Percentiles rank a stretch among this genome's conserved stretches.
phyloP scores from a whole-genome alignment of 2,329 filamentous ascomycete genomes.

The Emergomyces africanus region DNA sequence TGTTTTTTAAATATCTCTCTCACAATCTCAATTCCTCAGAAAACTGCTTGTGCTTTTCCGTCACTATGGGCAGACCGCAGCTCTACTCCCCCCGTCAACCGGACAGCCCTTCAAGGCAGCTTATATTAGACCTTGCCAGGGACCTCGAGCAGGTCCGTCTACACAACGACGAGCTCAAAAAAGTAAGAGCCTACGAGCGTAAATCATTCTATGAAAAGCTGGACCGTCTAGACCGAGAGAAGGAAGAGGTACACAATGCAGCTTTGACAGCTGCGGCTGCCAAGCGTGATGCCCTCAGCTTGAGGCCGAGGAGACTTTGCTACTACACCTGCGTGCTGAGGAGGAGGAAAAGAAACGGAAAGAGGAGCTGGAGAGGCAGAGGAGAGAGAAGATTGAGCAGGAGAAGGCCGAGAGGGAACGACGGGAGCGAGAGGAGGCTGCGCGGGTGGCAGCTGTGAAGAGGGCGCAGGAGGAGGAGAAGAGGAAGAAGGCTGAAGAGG shows the following conservation, averaged over 20 bases:
- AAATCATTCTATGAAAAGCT: slow-evolving; percentile 43
- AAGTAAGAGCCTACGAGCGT: slow-evolving; percentile 31
- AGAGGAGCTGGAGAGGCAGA: slow-evolving; percentile 29
- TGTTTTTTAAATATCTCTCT: not conserved
- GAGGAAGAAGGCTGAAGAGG: slow-evolving; percentile 34
- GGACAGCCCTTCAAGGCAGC: slow-evolving; percentile 30
- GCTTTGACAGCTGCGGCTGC: slow-evolving; percentile 53
- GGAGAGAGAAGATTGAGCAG: slow-evolving; percentile 31
- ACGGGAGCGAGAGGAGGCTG: slow-evolving; percentile 16
- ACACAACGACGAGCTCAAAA: slow-evolving; percentile 31
- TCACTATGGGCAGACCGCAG: slow-evolving; percentile 17
- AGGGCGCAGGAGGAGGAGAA: slow-evolving; percentile 36
- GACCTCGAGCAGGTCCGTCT: slow-evolving; percentile 30
- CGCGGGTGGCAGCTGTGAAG: slow-evolving; percentile 12
- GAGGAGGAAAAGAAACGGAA: slow-evolving; percentile 25
- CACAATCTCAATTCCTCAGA: not conserved
- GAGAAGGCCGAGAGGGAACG: slow-evolving; percentile 20
- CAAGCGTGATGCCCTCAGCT: slow-evolving; percentile 53
- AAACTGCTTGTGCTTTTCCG: slow-evolving; percentile 1
- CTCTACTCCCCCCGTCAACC: slow-evolving; percentile 17
- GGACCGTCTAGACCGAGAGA: slow-evolving; percentile 50
- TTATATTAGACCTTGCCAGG: slow-evolving; percentile 27
- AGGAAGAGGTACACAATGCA: slow-evolving; percentile 49
- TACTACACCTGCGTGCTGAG: slow-evolving; percentile 19
- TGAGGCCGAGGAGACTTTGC: slow-evolving; percentile 38